A percentile compares a stretch with the other conserved stretches of the same genome.
Conservation (phyloP, 345 rosid genomes). For the Heritiera fomes region DNA sequence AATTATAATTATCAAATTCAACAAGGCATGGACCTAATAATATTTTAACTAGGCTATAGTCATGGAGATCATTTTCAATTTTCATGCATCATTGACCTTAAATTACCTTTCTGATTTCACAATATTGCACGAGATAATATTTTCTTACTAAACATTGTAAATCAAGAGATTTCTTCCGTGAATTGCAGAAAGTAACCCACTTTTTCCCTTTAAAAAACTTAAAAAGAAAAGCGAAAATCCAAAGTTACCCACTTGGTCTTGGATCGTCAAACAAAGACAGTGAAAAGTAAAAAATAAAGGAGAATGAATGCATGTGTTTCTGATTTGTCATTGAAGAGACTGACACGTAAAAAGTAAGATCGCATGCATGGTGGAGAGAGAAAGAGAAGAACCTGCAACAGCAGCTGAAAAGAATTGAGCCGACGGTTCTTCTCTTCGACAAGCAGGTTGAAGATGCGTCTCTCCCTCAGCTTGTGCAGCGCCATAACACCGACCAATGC, state of each 20-base stretch:
- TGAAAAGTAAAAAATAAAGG: neutral
- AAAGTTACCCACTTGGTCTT: neutral
- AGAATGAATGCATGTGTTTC: slow-evolving; percentile 7
- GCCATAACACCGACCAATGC: slow-evolving; percentile 57
- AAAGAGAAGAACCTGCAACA: slow-evolving; percentile 49
- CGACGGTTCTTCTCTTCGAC: slow-evolving; percentile 46
- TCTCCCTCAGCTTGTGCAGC: slow-evolving; percentile 56
- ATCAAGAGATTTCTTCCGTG: slow-evolving; percentile 1
- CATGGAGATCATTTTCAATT: neutral
- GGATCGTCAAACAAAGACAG: neutral
- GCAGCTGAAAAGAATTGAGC: slow-evolving; percentile 50
- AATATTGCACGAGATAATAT: neutral
- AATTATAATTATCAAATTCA: neutral
- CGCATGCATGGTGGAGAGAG: slow-evolving; percentile 5
- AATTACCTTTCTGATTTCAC: neutral
- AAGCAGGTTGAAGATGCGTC: slow-evolving; percentile 51
- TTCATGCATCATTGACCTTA: neutral
- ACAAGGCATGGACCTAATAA: neutral
- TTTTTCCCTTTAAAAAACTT: neutral
- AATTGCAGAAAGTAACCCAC: neutral
- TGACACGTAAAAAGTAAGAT: slow-evolving; percentile 26
- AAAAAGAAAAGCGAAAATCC: neutral
- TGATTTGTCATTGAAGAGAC: slow-evolving; percentile 21
- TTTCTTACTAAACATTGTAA: neutral
- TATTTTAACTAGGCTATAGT: neutral